Conservation (phyloP, 2,329 filamentous ascomycete genomes). For the Fusarium subglutinans region DNA sequence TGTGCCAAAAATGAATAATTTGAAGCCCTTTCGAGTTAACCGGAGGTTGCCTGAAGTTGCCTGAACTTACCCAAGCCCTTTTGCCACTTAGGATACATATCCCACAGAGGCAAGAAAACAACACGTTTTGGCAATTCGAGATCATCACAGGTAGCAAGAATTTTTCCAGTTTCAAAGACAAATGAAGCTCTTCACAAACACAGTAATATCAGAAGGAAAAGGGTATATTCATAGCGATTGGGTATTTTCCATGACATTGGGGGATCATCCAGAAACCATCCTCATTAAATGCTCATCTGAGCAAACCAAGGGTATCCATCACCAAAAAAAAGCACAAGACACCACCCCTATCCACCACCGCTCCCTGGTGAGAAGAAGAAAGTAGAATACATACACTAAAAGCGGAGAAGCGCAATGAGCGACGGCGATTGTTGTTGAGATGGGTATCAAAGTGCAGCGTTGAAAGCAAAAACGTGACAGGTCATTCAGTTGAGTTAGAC, state of each 20-base stretch:
- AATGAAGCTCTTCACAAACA: background rate
- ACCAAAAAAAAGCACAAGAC: background rate
- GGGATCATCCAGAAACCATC: conserved; percentile 6
- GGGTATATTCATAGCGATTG: conserved; percentile 31
- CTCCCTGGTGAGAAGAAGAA: conserved; percentile 1
- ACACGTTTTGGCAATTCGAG: background rate
- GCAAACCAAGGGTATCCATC: conserved; percentile 30
- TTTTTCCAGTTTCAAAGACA: background rate
- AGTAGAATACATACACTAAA: conserved; percentile 30
- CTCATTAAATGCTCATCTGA: conserved; percentile 27
- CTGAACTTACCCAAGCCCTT: background rate
- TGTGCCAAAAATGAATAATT: too few species aligned
- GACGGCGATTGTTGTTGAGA: background rate
- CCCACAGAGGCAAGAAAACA: background rate
- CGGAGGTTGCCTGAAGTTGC: background rate
- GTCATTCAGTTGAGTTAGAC: background rate
- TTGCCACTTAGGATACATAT: background rate
- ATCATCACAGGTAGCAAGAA: background rate
- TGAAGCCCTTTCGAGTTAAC: background rate
- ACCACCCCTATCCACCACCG: background rate
- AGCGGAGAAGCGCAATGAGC: background rate
- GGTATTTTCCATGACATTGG: conserved; percentile 27
- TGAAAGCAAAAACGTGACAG: conserved; percentile 7
- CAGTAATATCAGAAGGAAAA: background rate
- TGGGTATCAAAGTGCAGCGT: conserved; percentile 31